Conservation (phyloP, 495 filamentous ascomycete species). For the Gamarada debralockiae region DNA sequence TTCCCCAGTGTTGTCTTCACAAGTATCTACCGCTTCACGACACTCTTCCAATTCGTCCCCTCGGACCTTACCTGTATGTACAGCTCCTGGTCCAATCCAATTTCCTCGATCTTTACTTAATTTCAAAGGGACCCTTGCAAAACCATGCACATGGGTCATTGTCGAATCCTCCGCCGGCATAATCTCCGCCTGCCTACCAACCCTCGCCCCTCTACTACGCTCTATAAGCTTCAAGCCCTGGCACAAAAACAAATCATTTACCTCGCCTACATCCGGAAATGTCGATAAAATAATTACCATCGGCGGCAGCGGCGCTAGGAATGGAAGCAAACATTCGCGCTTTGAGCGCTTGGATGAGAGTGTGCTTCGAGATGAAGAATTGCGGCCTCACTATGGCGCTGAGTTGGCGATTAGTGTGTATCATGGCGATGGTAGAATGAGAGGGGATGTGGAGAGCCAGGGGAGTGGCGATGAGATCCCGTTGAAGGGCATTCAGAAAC, state of each 20-base stretch:
- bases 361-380: too few relatives aligned
- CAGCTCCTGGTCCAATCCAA: not conserved
- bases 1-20: conserved; percentile 14
- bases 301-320: not conserved
- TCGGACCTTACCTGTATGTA: conserved; percentile 11
- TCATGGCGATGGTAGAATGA: not conserved
- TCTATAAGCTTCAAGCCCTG: not conserved
- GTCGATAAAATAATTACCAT: not conserved
- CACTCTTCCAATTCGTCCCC: conserved; percentile 4
- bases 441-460: not conserved
- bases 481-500: not conserved
- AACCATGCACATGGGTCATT: conserved; percentile 1
- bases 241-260: not conserved
- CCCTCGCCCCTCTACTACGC: conserved; percentile 3
- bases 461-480: not conserved
- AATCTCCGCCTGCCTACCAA: conserved; percentile 12
- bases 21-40: conserved; percentile 19
- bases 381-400: not conserved
- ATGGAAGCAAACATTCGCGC: not conserved
- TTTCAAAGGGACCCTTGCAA: conserved; percentile 5
- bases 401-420: not conserved
- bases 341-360: not conserved
- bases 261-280: too few relatives aligned
- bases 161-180: conserved; percentile 7
- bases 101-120: not conserved